Base-by-base conservation (phyloP, 306 rosid genomes). In the Gleditsia sinensis region DNA sequence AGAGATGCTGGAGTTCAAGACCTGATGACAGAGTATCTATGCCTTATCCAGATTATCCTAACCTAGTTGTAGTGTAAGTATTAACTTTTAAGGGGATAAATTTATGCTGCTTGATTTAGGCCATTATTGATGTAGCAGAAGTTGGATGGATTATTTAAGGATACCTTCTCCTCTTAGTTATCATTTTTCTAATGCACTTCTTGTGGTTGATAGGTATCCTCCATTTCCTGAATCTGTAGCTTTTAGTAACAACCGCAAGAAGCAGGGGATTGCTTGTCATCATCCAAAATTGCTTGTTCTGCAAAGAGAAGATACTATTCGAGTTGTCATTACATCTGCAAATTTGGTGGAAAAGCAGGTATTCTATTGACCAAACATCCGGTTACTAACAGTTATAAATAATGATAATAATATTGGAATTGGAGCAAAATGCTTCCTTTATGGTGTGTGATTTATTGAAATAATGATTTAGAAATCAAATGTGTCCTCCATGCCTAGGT, bases 281-380 rank as follows among this genome's bases (percentile, higher is more conserved):
- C 97, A 91, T 67, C 94, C 97, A 12, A 91, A 91, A 81, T 74
- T 91, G 72, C 69, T 91, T 76, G 87, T 91, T 80, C 36, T 88
- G 62, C 92, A 87, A 79, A 85, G 97, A 68, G 84, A 83, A 49
- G 84, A 83, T 71, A 83, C 68, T 75, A 81, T 91, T 59, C 87
- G 97, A 61, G 86, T 91, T 84, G 81, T 91, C 71, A 79, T 91
- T 78, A 91, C 97, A 54, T 91, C 97, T 48, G 92, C 94, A 74
- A 91, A 91, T 88, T 85, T 91, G 80, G 94, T 88, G 84, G 84
- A 87, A 69, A 83, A 84, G 34, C 97, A 91, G 97, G 94, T 91
- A 83, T 77, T 67, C 78, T 62, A 55, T 72, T 54, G 48, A 67
- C 75, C 40, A 34, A 74, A 70, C 55, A 54, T 49, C 27, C 68